Base-by-base conservation (phyloP, 1,139 yeast species). In the Zygosaccharomyces sapae region DNA sequence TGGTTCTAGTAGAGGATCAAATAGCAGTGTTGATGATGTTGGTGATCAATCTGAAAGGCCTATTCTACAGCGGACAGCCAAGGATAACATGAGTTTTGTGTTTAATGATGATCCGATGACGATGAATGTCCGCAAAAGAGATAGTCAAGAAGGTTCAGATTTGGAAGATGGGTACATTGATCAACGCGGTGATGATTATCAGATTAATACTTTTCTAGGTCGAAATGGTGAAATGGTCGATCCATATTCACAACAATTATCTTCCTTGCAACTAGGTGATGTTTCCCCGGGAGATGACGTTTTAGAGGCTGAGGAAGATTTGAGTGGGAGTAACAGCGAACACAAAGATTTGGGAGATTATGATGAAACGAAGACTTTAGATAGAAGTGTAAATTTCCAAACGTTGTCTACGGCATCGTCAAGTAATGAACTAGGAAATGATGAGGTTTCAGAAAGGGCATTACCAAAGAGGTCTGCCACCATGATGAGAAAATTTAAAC, bases 111-210 rank as follows among this genome's bases (percentile, higher is more conserved):
- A 38, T 43, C 49, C 51, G n/a, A 29, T 48, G 33, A 37, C 47
- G 7, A 38, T 45, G 47, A 44, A 48, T 5, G 45, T 45, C 9
- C 49, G 50, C 12, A 47, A 46, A 29, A 49, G 45, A 37, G 35
- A 41, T 33, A 45, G 43, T 25, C 49, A 50, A 31, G 54, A 53
- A 24, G 43, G 44, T 6, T 55, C 54, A 33, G 62, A 62, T 50
- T 55, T 57, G 1, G 61, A 61, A 38, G 51, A 45, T 18, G 55
- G 51, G 18, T 62, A 61, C 39, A 54, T 63, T 13, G 68, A 65
- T 44, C 66, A 61, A 38, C 55, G 52, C 35, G 69, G 70, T 30
- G 68, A 65, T 45, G 68, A 66, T 36, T 66, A 66, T 43, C 64
- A 61, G 46, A 62, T 66, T 36, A 62, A 61, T 43, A 60, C 70